phyloP scores from a whole-genome alignment of 345 rosid genomes.

The Hirschfeldia incana region DNA sequence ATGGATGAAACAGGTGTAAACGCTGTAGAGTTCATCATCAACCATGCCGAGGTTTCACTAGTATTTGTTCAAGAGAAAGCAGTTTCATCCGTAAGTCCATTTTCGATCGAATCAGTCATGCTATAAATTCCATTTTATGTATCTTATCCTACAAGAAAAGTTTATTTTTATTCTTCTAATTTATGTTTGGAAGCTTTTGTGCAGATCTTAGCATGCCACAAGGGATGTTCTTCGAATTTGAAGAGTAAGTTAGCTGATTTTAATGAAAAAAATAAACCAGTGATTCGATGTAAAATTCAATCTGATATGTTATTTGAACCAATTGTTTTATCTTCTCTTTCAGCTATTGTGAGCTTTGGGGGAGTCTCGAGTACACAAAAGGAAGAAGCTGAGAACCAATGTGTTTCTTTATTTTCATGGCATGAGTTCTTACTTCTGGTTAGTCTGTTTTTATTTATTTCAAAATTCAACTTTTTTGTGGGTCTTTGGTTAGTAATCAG shows the following conservation, averaged over 20 bases:
- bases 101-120: background rate
- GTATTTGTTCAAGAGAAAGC: conserved; percentile 80
- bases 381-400: conserved; percentile 70
- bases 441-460: conserved; percentile 27
- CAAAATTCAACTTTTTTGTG: conserved; percentile 4
- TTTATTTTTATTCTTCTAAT: background rate
- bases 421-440: conserved; percentile 67
- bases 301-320: background rate
- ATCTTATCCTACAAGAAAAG: conserved; percentile 22
- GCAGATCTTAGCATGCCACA: conserved; percentile 76
- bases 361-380: conserved; percentile 56
- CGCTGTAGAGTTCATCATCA: conserved; percentile 90
- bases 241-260: conserved; percentile 53
- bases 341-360: conserved; percentile 83
- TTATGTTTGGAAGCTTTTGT: conserved; percentile 14
- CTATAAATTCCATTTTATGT: background rate
- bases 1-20: conserved; percentile 59
- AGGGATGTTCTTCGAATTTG: conserved; percentile 58
- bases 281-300: background rate
- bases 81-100: conserved; percentile 63
- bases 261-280: background rate
- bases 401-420: conserved; percentile 83
- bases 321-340: background rate
- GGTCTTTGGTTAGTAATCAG: background rate
- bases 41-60: conserved; percentile 87